Percentiles rank a stretch among this genome's conserved stretches.
Evolutionary conservation across 2,329 filamentous ascomycete species (phyloP).

Genomic region (Phialemoniopsis sp.): DNA sequence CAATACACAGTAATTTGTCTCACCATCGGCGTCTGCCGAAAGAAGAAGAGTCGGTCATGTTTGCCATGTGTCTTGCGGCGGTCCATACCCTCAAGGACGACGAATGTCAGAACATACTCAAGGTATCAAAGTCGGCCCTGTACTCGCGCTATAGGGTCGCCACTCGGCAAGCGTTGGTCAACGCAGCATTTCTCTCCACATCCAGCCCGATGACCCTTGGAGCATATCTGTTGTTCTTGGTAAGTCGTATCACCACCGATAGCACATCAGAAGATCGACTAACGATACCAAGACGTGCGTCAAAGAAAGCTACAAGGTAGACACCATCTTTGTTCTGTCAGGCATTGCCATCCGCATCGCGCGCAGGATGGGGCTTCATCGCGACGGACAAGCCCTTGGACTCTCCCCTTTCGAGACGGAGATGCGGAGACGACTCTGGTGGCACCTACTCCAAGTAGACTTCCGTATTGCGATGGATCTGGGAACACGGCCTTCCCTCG

Average conservation of each 20-base stretch:
- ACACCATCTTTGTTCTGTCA: no score
- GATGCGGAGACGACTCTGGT: slow-evolving; percentile 39
- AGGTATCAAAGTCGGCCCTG: slow-evolving; percentile 45
- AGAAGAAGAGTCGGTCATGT: slow-evolving; percentile 65
- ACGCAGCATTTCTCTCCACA: slow-evolving; percentile 62
- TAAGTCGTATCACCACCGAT: slow-evolving; percentile 27
- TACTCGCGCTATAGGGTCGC: slow-evolving; percentile 51
- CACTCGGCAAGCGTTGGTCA: slow-evolving; percentile 60
- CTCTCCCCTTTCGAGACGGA: slow-evolving; percentile 35
- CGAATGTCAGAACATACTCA: slow-evolving; percentile 47
- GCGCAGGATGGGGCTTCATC: slow-evolving; percentile 34
- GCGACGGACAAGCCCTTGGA: slow-evolving; percentile 25
- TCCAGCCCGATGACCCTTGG: slow-evolving; percentile 63
- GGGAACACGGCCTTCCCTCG: no score
- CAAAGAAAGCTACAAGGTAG: no score
- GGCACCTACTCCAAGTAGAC: slow-evolving; percentile 16
- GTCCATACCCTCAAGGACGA: slow-evolving; percentile 53
- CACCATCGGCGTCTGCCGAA: slow-evolving; percentile 21
- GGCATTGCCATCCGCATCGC: slow-evolving; percentile 11
- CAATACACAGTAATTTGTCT: no score
- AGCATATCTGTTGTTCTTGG: slow-evolving; percentile 63
- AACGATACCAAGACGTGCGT: slow-evolving; percentile 1
- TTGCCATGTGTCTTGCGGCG: slow-evolving; percentile 58
- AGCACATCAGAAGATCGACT: no score
- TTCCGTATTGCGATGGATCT: no score